Base-by-base conservation (phyloP, 495 filamentous ascomycete species). In the Tuber melanosporum region DNA sequence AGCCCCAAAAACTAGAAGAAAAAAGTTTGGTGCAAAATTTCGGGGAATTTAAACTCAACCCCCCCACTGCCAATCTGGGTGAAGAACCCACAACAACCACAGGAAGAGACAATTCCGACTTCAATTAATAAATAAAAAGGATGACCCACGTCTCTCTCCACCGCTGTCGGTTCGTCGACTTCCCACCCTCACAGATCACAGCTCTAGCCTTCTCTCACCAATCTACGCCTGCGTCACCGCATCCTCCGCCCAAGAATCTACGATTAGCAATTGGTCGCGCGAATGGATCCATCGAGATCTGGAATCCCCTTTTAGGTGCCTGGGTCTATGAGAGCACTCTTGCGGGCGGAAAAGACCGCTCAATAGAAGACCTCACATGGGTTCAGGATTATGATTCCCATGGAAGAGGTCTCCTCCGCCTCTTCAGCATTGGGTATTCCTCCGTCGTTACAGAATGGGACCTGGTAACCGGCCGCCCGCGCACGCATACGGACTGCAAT, bases 251-350 rank as follows among this genome's bases (percentile, higher is more conserved):
- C 6, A 84, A 85, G 44, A 91, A 88, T 77, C 87, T 92, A 70
- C 89, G 94, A 78, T 89, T 98, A 32, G 96, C 95, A 19, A 88
- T 99, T 80, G 95, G 95, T 72, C 91, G 95, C 78, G 91, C 93
- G 70, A 98, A 98, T 84, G 95, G 95, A 81, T 93, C 97, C 82
- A 95, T 99, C 80, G 95, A 98, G 85, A 94, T 99, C 77, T 99
- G 96, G 96, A 97, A 97, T 84, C 95, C 96, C 10, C 85, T 92
- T 76, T 89, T 89, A 77, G 94, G 94, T 20, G 85, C 88, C 71
- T 99, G 95, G 95, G 88, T 92, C 81, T 95, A 98, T 81, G 95
- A 99, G 86, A 91, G 90, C 20, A 90, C 92, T 52, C 89, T 98
- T 14, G 88, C 88, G 52, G 95, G 95, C 77, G 95, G 94, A 73